Base-by-base conservation (phyloP, 208 protist genomes). In the Porcisia deanei region DNA sequence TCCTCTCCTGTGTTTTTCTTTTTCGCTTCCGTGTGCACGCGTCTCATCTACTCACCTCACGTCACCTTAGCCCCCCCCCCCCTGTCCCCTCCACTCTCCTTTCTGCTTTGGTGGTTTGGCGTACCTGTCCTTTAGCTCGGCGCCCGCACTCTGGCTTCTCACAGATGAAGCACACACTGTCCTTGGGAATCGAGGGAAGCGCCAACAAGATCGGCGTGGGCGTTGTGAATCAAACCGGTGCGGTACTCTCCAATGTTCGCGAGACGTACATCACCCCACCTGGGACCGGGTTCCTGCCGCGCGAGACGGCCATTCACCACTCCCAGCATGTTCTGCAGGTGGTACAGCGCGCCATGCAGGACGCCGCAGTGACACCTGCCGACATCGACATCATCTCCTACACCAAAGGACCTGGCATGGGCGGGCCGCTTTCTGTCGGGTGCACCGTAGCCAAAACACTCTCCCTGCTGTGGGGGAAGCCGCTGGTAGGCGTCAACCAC, bases 131-230 rank as follows among this genome's bases (percentile, higher is more conserved):
- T 30, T 71, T 43, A 45, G 49, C 10, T 71, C 47, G 25, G 10
- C 67, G 34, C 41, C 37, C 7, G 8, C 49, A 25, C 30, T 43
- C 53, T 74, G 25, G 52, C 41, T 58, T 59, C 4, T 67, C 22
- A 72, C 20, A 2, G 45, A 43, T 76, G 59, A 52, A 43, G 53
- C 79, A 84, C 5, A 82, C 65, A 14, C 81, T 98, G 9, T 91
- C 96, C 16, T 78, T 99, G 45, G 99, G 99, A 45, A 97, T 99
- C 71, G 99, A 99, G 85, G 98, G 99, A 25, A 99, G 97, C 80
- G 99, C 99, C n/a, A 99, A 99, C 85, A 99, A 99, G 77, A 90
- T 99, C 37, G 99, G 97, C 16, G 95, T 99, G 58, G 99, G 99
- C 41, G 97, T 99, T 58, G 98, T 99, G 0, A 86, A 91, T 52